These are phyloP conservation scores for Fusarium brevicatenulatum DNA, from an alignment of 2,329 filamentous ascomycete species.

Conservation along the genomic window DNA sequence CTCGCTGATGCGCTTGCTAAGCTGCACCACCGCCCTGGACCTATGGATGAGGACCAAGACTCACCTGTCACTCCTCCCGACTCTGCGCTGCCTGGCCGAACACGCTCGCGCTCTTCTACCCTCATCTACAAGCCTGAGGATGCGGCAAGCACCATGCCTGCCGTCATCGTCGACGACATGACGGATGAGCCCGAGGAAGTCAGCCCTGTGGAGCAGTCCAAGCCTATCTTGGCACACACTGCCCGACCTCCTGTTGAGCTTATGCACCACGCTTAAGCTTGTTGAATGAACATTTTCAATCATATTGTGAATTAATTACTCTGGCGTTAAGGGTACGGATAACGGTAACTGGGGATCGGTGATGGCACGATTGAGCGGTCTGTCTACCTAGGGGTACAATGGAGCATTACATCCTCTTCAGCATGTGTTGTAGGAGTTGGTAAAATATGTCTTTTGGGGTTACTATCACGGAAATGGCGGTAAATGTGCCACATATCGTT, in stretches of 20 bases:
- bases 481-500: constrained; percentile 4
- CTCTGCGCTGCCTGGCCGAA: constrained; percentile 43
- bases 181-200: constrained; percentile 63
- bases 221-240: constrained; percentile 68
- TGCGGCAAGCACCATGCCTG: constrained; percentile 65
- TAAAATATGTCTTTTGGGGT: constrained; percentile 27
- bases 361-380: constrained; percentile 16
- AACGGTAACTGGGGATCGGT: constrained; percentile 7
- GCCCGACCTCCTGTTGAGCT: constrained; percentile 72
- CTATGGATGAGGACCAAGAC: constrained; percentile 51
- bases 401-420: constrained; percentile 33
- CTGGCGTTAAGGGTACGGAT: constrained; percentile 36
- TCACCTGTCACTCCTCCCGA: constrained; percentile 49
- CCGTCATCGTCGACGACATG: constrained; percentile 74
- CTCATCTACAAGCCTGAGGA: constrained; percentile 72
- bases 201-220: constrained; percentile 54
- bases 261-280: constrained; percentile 58
- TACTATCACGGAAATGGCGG: constrained; percentile 6
- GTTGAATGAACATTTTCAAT: not conserved
- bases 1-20: constrained; percentile 73
- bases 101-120: constrained; percentile 70
- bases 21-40: constrained; percentile 61
- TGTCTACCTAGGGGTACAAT: constrained; percentile 14
- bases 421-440: constrained; percentile 37
- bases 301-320: constrained; percentile 15